These are phyloP conservation scores for Rhazya stricta DNA, from an alignment of 257 asterid species.

Conservation along the genomic window DNA sequence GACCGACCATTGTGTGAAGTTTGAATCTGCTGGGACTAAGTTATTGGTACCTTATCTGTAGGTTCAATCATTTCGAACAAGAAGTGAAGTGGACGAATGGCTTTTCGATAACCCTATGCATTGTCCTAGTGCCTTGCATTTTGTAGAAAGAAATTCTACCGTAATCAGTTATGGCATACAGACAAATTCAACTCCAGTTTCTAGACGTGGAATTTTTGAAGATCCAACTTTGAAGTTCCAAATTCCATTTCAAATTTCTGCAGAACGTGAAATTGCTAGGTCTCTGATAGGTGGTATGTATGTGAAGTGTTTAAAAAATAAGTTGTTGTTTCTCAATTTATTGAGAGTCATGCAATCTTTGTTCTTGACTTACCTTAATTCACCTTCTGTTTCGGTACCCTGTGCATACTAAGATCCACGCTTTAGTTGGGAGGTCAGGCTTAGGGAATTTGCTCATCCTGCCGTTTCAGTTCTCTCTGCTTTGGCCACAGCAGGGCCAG, in stretches of 20 bases:
- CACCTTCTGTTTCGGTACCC: constrained; percentile 7
- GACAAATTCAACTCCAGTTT: constrained; percentile 78
- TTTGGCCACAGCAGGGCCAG: constrained; percentile 64
- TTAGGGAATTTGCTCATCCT: constrained; percentile 92
- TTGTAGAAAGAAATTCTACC: constrained; percentile 61
- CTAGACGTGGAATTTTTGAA: constrained; percentile 58
- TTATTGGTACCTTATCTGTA: constrained; percentile 20
- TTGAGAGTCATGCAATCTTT: neutral
- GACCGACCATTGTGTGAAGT: neutral
- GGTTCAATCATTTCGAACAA: constrained; percentile 63
- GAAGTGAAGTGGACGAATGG: constrained; percentile 77
- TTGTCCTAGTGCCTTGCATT: constrained; percentile 87
- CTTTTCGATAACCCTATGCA: constrained; percentile 66
- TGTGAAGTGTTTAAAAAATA: neutral
- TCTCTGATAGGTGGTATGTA: constrained; percentile 64
- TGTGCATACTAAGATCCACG: constrained; percentile 48
- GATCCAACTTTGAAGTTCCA: constrained; percentile 86
- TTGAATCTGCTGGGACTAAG: neutral
- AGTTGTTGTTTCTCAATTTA: neutral
- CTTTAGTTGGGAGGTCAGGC: constrained; percentile 68
- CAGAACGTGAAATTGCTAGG: constrained; percentile 87
- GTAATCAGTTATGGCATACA: constrained; percentile 83
- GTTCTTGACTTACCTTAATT: neutral
- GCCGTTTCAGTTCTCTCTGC: constrained; percentile 58
- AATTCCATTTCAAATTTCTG: constrained; percentile 92